Conservation (phyloP, 345 rosid genomes). For the Trapa bicornis region DNA sequence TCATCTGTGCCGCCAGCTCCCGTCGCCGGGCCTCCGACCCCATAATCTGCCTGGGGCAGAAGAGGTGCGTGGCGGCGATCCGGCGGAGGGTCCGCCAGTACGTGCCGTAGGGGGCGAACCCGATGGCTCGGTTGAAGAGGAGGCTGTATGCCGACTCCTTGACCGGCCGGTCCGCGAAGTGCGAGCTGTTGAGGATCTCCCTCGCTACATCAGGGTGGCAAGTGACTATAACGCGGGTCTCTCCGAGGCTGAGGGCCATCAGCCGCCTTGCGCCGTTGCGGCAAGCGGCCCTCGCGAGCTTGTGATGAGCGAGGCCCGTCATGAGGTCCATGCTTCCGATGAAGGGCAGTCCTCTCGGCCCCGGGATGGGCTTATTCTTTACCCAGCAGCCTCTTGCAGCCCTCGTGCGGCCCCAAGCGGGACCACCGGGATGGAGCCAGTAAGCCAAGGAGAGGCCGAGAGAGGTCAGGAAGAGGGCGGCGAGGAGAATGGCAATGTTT, state of each 20-base stretch:
- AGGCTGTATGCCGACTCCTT: conserved; percentile 41
- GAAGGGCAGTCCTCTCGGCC: conserved; percentile 36
- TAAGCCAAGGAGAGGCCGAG: conserved; percentile 16
- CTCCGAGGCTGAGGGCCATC: conserved; percentile 44
- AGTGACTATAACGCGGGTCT: conserved; percentile 25
- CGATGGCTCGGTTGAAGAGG: conserved; percentile 42
- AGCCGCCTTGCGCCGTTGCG: conserved; percentile 22
- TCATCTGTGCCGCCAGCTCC: conserved; percentile 30
- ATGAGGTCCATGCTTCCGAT: conserved; percentile 40
- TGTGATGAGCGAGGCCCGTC: conserved; percentile 40
- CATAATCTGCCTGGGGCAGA: conserved; percentile 32
- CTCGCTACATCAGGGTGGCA: conserved; percentile 37
- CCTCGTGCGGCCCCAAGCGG: conserved; percentile 36
- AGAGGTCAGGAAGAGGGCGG: conserved; percentile 15
- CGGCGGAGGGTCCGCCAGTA: conserved; percentile 40
- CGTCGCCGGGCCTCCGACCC: conserved; percentile 22
- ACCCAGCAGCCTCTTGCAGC: neutral
- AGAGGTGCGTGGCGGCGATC: conserved; percentile 38
- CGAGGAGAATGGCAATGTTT: conserved; percentile 10
- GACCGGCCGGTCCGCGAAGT: conserved; percentile 41
- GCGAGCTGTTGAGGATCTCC: conserved; percentile 37
- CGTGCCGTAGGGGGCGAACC: conserved; percentile 45
- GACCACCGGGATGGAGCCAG: conserved; percentile 41
- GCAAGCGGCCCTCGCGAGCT: conserved; percentile 26
- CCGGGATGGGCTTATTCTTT: conserved; percentile 16